Evolutionary conservation across 176 grass and related monocot species (phyloP).

Genomic region (Sorghum bicolor): Sorghum_bicolor_NCBIv3 NC_012872.2:70380001-70380500

Average conservation of each 20-base stretch:
- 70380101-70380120: background rate
- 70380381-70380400: background rate
- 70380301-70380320: constrained; percentile 12
- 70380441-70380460: too few relatives aligned
- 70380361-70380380: background rate
- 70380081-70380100: background rate
- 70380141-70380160: background rate
- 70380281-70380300: constrained; percentile 1
- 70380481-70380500: constrained; percentile 20
- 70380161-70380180: background rate
- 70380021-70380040: too few relatives aligned
- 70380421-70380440: too few relatives aligned
- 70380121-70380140: background rate
- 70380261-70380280: background rate
- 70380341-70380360: background rate
- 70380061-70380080: too few relatives aligned
- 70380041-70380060: too few relatives aligned
- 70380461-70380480: background rate
- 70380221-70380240: too few relatives aligned
- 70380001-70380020: too few relatives aligned
- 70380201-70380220: background rate
- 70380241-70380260: too few relatives aligned
- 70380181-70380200: background rate
- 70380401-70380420: too few relatives aligned
- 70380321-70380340: background rate